Evolutionary conservation across 2,329 filamentous ascomycete species (phyloP).

Genomic region (Fusarium goolgardi): DNA sequence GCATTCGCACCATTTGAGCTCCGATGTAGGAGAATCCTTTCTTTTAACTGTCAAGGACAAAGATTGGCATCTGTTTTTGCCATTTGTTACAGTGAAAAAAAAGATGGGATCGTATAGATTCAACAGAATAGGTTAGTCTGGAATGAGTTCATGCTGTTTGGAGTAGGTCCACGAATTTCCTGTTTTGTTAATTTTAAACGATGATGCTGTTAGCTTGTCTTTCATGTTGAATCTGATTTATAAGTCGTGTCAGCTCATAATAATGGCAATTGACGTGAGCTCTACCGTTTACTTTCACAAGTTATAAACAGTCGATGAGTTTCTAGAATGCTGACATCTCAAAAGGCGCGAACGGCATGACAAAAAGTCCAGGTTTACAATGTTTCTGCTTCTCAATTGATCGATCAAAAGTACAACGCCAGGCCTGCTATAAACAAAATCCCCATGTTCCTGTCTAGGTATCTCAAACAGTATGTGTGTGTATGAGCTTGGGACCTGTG

Average conservation of each 20-base stretch:
- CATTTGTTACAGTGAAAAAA: constrained; percentile 2
- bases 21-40: constrained; percentile 24
- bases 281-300: too few relatives aligned
- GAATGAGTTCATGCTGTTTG: too few relatives aligned
- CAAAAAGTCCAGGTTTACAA: not conserved
- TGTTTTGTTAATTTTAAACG: constrained; percentile 25
- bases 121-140: constrained; percentile 7
- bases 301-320: not conserved
- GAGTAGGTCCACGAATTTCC: not conserved
- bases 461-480: constrained; percentile 20
- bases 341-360: too few relatives aligned
- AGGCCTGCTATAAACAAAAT: constrained; percentile 28
- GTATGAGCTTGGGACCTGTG: constrained; percentile 13
- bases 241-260: not conserved
- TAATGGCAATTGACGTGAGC: not conserved
- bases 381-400: constrained; percentile 11
- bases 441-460: constrained; percentile 20
- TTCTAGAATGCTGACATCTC: not conserved
- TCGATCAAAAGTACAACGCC: constrained; percentile 28
- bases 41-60: not conserved
- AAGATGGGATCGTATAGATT: constrained; percentile 2
- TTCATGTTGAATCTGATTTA: not conserved
- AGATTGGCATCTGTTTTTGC: not conserved
- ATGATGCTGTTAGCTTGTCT: not conserved
- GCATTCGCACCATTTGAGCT: constrained; percentile 8